phyloP scores from a whole-genome alignment of 495 filamentous ascomycete genomes.

The Aspergillus funiculosus region DNA sequence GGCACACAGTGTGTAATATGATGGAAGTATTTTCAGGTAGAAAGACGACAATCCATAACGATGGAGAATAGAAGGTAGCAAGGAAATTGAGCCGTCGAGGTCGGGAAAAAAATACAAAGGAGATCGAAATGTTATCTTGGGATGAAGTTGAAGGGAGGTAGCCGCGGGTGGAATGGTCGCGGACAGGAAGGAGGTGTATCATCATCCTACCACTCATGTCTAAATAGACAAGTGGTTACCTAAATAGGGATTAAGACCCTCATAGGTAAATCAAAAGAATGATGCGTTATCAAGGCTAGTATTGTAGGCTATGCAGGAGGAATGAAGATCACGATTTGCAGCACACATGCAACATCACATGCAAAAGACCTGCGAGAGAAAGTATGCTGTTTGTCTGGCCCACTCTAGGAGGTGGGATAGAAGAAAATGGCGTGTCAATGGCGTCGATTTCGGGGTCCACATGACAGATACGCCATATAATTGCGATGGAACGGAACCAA shows the following conservation, averaged over 20 bases:
- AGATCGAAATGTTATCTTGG: slow-evolving; percentile 7
- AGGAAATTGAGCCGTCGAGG: slow-evolving; percentile 8
- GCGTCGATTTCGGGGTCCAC: neutral
- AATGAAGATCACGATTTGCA: neutral
- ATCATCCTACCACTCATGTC: too few relatives aligned
- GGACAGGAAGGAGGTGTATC: neutral
- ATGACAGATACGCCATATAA: neutral
- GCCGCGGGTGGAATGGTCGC: neutral
- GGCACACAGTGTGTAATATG: slow-evolving; percentile 12
- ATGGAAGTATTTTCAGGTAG: slow-evolving; percentile 10
- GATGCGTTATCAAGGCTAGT: too few relatives aligned
- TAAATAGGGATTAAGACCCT: too few relatives aligned
- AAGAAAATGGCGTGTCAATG: neutral
- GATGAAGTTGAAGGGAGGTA: neutral
- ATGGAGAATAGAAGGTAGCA: neutral
- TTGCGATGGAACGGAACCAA: neutral
- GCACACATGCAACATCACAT: neutral
- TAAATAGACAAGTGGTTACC: too few relatives aligned
- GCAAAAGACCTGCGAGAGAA: neutral
- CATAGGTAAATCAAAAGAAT: too few relatives aligned
- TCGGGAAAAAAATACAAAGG: slow-evolving; percentile 4
- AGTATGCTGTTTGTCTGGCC: slow-evolving; percentile 2
- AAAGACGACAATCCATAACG: too few relatives aligned
- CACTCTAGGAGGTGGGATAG: neutral
- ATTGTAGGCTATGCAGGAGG: neutral